phyloP scores from a whole-genome alignment of 2,329 filamentous ascomycete genomes.

The Dactylellina drechsleri region DNA sequence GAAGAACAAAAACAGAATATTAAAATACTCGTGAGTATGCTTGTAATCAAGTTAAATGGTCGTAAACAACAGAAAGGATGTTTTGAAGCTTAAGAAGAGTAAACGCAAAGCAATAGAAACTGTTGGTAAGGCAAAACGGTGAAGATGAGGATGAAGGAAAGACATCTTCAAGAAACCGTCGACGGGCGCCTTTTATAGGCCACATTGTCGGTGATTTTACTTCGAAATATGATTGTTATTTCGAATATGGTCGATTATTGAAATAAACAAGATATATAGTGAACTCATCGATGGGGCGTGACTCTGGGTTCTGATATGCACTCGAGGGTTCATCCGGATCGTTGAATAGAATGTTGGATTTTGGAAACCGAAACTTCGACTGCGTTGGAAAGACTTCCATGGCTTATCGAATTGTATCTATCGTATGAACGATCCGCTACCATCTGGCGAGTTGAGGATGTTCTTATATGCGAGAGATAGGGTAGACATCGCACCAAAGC shows the following conservation, averaged over 20 bases:
- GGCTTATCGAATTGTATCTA: neutral
- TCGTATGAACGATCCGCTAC: too few species aligned
- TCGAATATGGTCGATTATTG: conserved; percentile 39
- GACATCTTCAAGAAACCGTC: neutral
- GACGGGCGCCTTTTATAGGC: conserved; percentile 12
- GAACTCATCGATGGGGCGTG: neutral
- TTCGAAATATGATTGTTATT: neutral
- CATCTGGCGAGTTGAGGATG: neutral
- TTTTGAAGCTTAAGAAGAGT: neutral
- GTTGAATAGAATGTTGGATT: neutral
- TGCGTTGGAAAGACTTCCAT: neutral
- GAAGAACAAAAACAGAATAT: neutral
- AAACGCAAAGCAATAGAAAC: neutral
- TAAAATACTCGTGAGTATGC: neutral
- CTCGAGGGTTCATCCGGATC: neutral
- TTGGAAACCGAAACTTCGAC: neutral
- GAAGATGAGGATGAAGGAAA: conserved; percentile 17
- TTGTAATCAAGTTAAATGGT: conserved; percentile 8
- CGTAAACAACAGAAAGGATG: conserved; percentile 7
- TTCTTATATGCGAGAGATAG: neutral
- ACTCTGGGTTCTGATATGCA: neutral
- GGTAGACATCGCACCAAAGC: too few species aligned
- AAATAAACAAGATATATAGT: conserved; percentile 12
- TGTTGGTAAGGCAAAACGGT: conserved; percentile 29
- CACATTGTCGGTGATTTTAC: neutral